phyloP scores from a whole-genome alignment of 208 protist species.

The Trypanosoma theileri region DNA sequence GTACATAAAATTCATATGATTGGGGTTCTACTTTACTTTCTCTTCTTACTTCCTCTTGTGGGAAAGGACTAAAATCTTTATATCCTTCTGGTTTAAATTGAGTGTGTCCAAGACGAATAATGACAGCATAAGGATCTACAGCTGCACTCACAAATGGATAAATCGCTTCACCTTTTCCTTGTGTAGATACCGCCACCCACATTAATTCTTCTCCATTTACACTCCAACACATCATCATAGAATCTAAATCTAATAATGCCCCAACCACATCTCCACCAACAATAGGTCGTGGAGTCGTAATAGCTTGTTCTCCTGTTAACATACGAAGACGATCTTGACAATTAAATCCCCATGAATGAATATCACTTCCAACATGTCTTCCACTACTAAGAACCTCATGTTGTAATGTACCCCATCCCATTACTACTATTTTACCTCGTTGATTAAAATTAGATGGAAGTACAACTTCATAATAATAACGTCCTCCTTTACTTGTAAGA shows the following conservation, averaged over 20 bases:
- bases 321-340: constrained; percentile 71
- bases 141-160: constrained; percentile 87
- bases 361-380: constrained; percentile 84
- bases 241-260: constrained; percentile 75
- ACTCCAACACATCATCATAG: constrained; percentile 86
- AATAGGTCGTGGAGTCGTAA: constrained; percentile 44
- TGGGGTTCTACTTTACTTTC: constrained; percentile 32
- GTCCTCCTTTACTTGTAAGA: constrained; percentile 50
- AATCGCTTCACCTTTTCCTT: constrained; percentile 76
- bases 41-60: constrained; percentile 31
- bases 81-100: constrained; percentile 77
- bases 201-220: constrained; percentile 83
- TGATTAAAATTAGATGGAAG: constrained; percentile 56
- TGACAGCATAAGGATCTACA: constrained; percentile 53
- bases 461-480: constrained; percentile 85
- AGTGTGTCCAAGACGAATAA: constrained; percentile 75
- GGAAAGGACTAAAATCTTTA: constrained; percentile 61
- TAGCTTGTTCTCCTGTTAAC: constrained; percentile 68
- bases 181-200: constrained; percentile 71
- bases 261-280: constrained; percentile 78
- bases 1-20: constrained; percentile 76
- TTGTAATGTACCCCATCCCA: constrained; percentile 89
- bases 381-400: constrained; percentile 77
- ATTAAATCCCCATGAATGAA: constrained; percentile 91
- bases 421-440: constrained; percentile 49